These are phyloP conservation scores for Knoxia roxburghii DNA, from an alignment of 257 asterid species.

Conservation along the genomic window DNA sequence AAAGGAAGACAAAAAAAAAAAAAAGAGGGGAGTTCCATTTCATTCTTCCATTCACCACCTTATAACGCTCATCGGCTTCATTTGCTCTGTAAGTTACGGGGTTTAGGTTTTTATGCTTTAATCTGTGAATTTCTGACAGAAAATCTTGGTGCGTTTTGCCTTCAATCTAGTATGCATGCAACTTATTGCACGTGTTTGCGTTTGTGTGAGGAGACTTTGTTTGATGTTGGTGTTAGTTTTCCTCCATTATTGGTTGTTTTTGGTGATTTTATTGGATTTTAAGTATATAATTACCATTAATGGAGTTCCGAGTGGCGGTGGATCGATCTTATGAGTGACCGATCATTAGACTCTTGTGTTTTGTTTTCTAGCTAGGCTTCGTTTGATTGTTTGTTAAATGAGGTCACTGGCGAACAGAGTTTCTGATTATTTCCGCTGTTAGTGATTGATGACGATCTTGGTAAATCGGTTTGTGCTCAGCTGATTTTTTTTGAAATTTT, in stretches of 20 bases:
- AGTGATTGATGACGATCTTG: not conserved
- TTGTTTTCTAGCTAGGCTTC: not conserved
- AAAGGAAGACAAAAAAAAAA: not conserved
- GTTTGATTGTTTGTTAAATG: constrained; percentile 4
- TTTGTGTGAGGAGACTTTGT: not conserved
- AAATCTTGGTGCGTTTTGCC: not conserved
- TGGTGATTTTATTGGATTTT: constrained; percentile 4
- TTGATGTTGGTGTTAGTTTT: no score
- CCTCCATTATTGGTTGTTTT: not conserved
- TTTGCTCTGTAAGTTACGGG: constrained; percentile 11
- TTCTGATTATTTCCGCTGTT: not conserved
- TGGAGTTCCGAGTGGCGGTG: not conserved
- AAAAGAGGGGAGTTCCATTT: not conserved
- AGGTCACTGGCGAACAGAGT: not conserved
- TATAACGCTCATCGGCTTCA: constrained; percentile 14
- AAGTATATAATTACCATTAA: not conserved
- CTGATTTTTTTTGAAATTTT: not conserved
- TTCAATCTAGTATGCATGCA: constrained; percentile 15
- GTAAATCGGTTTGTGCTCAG: no score
- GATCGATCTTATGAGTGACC: not conserved
- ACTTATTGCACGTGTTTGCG: not conserved
- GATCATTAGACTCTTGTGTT: not conserved
- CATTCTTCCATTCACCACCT: constrained; percentile 13
- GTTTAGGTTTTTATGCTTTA: no score
- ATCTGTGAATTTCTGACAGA: not conserved